Percentiles rank a stretch among this genome's conserved stretches.
These are phyloP conservation scores for Thermoascus crustaceus DNA, from an alignment of 2,329 filamentous ascomycete species.

Conservation along the genomic window DNA sequence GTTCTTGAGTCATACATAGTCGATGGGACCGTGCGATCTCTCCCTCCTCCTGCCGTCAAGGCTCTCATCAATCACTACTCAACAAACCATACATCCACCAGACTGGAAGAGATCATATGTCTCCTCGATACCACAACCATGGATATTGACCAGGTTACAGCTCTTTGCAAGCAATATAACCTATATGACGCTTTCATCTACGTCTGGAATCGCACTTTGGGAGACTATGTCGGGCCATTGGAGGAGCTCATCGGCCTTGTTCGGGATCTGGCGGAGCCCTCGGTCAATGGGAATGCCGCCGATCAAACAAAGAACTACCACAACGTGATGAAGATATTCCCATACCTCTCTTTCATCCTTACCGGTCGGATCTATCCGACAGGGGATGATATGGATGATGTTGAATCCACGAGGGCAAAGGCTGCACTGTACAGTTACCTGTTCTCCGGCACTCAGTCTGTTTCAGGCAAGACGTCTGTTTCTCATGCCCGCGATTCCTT, in stretches of 20 bases:
- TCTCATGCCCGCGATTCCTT: constrained; percentile 64
- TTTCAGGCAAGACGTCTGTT: constrained; percentile 6
- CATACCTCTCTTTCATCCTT: constrained; percentile 84
- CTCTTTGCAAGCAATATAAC: constrained; percentile 80
- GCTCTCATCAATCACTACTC: constrained; percentile 76
- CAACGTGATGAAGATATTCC: constrained; percentile 82
- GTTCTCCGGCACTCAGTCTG: constrained; percentile 63
- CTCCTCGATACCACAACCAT: constrained; percentile 83
- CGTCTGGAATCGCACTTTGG: constrained; percentile 87
- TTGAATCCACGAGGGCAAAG: constrained; percentile 68
- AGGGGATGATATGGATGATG: constrained; percentile 63
- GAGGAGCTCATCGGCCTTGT: constrained; percentile 62
- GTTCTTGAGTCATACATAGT: constrained; percentile 82
- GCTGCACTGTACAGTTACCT: constrained; percentile 86
- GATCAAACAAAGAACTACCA: constrained; percentile 48
- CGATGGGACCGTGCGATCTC: constrained; percentile 61
- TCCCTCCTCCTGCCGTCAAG: constrained; percentile 81
- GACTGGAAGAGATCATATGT: constrained; percentile 89
- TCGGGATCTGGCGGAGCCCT: constrained; percentile 12
- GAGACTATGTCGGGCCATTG: constrained; percentile 84
- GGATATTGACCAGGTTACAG: constrained; percentile 88
- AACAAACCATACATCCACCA: constrained; percentile 62
- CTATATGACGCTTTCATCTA: constrained; percentile 95
- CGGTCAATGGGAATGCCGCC: constrained; percentile 40
- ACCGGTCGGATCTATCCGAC: constrained; percentile 90